Evolutionary conservation across 225 moss, liverwort and hornwort genomes (phyloP).

Genomic region (Pseudoscleropodium purum): DNA sequence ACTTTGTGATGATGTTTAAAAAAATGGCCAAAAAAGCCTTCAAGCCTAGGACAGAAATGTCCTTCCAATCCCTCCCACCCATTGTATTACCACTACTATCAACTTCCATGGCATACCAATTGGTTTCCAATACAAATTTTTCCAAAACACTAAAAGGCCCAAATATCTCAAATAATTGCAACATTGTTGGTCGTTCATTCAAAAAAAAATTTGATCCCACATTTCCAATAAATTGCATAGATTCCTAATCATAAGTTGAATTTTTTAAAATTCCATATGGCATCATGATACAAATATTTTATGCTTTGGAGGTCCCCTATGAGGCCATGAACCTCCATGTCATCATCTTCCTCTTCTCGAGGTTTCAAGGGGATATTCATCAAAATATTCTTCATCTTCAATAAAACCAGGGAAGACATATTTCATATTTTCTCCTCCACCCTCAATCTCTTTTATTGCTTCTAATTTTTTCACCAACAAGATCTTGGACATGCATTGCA

Average conservation of each 20-base stretch:
- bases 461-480: not conserved
- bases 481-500: too few species aligned
- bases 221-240: not conserved
- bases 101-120: too few species aligned
- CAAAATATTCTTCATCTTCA: not conserved
- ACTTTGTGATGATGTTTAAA: not conserved
- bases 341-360: not conserved
- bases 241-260: not conserved
- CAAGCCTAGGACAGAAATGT: not conserved
- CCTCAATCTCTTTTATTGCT: not conserved
- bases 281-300: not conserved
- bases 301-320: not conserved
- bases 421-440: not conserved
- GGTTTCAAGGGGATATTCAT: rapidly evolving
- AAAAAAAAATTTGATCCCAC: not conserved
- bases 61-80: too few species aligned
- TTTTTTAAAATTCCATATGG: not conserved
- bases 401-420: not conserved
- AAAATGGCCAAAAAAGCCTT: not conserved
- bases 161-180: not conserved
- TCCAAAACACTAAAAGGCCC: not conserved
- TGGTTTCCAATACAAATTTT: too few species aligned
- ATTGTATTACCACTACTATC: too few species aligned
- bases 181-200: not conserved
- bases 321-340: too few species aligned